A percentile compares a stretch with the other conserved stretches of the same genome.
Evolutionary conservation across 73 alveolate genomes (phyloP).

Genomic region (Paramecium sonneborni): DNA sequence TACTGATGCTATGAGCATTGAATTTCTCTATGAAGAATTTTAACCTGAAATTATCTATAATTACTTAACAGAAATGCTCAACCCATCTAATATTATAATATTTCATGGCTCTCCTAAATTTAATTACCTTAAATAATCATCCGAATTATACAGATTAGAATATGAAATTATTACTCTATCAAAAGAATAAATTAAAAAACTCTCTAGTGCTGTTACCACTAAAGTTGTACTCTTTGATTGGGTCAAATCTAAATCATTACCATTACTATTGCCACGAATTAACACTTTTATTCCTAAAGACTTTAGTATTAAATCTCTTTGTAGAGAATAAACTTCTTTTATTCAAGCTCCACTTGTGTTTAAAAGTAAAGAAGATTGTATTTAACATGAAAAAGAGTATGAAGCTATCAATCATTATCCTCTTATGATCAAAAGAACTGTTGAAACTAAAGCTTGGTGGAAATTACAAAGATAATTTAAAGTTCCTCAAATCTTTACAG

Average conservation of each 20-base stretch:
- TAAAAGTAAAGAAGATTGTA: conserved; percentile 52
- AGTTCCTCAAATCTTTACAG: conserved; percentile 46
- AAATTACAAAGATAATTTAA: conserved; percentile 38
- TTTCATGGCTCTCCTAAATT: conserved; percentile 14
- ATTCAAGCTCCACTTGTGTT: conserved; percentile 36
- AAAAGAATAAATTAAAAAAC: background rate
- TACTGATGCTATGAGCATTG: conserved; percentile 4
- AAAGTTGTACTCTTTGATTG: background rate
- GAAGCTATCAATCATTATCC: conserved; percentile 45
- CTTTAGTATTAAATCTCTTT: background rate
- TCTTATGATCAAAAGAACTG: conserved; percentile 6
- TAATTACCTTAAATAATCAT: background rate
- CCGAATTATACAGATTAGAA: conserved; percentile 43
- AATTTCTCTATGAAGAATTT: conserved; percentile 41
- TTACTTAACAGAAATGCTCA: conserved; percentile 20
- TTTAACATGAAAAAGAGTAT: conserved; percentile 43
- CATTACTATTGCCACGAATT: background rate
- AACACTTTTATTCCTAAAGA: conserved; percentile 9
- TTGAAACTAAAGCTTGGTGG: conserved; percentile 44
- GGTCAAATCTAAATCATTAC: background rate
- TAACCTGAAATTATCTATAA: background rate
- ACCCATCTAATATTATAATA: conserved; percentile 12
- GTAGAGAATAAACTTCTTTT: background rate
- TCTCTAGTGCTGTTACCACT: conserved; percentile 1
- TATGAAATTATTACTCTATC: background rate